Evolutionary conservation across 2,329 filamentous ascomycete species (phyloP), one percentile per base, ranked within the genome.

Genomic region (Neonectria coccinea): DNA sequence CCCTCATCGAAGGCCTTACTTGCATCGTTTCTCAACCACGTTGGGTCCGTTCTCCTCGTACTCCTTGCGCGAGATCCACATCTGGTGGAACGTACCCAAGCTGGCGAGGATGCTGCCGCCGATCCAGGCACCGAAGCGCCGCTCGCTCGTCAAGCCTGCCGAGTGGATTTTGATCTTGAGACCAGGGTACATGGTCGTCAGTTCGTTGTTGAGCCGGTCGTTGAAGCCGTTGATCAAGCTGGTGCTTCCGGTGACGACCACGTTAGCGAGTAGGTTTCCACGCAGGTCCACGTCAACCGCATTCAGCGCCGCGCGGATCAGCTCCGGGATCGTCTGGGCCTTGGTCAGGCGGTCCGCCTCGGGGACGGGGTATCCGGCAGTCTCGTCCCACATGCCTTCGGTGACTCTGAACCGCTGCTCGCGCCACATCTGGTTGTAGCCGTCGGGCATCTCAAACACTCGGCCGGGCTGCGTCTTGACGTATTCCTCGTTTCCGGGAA

Each of bases 61-160:
- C 83, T 99, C 96, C 84, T 97, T 97, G 80, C 90, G 93, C 25
- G 91, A 95, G 73, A 99, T 97, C 96, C 96, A 99, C 92, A 99
- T 95, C 84, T 99, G 96, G 82, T 99, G 96, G 82, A 99, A 99
- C 14, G 94, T 97, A 10, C 97, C 97, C 81, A 99, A 80, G 79
- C 94, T 97, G 7, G 93, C 94, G 71, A 99, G 83, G 73, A 99
- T 97, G 80, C 94, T 97, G 50, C 96, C 96, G 51, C 97, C 96
- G 71, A 99, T 94, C 95, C 96, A 99, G 54, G 92, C 90, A 22
- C 93, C 94, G 79, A 97, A 98, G 70, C 94, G 91, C 58, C 97
- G 85, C 85, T 99, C 97, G 41, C 91, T 92, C 1, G 92, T 92
- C 73, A 95, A 89, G 18, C 93, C 93, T 0, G 94, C 91, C 0